Conservation (phyloP, 1,284 basidiomycete genomes). For the Malassezia brasiliensis region DNA sequence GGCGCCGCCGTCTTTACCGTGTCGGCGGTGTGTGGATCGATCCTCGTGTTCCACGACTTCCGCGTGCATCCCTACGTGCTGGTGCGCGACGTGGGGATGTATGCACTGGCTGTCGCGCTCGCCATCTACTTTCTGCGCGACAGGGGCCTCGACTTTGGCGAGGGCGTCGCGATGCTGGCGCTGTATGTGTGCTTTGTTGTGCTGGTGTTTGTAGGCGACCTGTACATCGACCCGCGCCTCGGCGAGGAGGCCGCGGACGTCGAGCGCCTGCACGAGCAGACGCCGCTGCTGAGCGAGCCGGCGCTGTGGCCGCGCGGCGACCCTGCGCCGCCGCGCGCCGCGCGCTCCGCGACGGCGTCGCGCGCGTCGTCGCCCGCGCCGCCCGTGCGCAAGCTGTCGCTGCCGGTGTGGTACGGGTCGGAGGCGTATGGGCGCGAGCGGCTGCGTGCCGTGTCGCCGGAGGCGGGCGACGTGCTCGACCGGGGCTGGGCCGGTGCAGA, state of each 20-base stretch:
- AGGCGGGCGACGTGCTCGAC: neutral
- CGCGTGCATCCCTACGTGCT: conserved; percentile 70
- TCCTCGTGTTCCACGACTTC: conserved; percentile 91
- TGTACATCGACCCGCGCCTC: conserved; percentile 61
- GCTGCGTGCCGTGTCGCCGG: neutral
- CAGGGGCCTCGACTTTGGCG: conserved; percentile 62
- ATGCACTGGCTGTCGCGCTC: conserved; percentile 65
- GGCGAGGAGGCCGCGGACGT: conserved; percentile 40
- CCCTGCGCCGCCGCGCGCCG: no score
- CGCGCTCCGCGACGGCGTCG: no score
- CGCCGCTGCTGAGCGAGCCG: neutral
- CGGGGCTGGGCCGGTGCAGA: neutral
- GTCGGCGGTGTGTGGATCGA: conserved; percentile 82
- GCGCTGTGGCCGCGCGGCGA: neutral
- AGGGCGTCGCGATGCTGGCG: conserved; percentile 63
- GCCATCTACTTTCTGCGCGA: conserved; percentile 72
- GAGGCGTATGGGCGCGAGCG: neutral
- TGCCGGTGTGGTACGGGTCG: neutral
- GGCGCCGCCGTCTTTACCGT: conserved; percentile 93
- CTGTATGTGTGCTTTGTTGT: conserved; percentile 61
- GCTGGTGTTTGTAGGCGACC: conserved; percentile 47
- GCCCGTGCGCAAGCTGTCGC: neutral
- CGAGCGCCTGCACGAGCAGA: neutral
- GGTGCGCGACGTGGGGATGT: conserved; percentile 86
- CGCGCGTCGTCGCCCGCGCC: no score